These are phyloP conservation scores for Harringtonia lauricola DNA, from an alignment of 2,329 filamentous ascomycete genomes.

Conservation along the genomic window DNA sequence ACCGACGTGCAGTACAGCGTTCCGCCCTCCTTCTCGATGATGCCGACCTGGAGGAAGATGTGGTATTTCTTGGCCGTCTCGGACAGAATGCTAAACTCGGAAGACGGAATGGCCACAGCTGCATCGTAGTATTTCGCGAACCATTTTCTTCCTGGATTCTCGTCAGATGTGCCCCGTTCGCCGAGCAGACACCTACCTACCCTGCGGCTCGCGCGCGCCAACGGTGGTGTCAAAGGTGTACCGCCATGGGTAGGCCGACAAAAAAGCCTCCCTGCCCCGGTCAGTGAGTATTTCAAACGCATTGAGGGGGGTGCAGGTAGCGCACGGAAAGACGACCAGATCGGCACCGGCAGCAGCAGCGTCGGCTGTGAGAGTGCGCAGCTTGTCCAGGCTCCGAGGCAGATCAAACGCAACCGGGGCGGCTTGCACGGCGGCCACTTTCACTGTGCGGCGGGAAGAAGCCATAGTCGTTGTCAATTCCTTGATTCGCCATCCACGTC, in stretches of 20 bases:
- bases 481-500: too few relatives aligned
- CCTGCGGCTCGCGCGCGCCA: slow-evolving; percentile 26
- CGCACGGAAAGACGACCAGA: slow-evolving; percentile 28
- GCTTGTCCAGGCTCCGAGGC: slow-evolving; percentile 22
- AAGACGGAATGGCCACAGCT: slow-evolving; percentile 25
- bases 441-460: too few relatives aligned
- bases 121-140: slow-evolving; percentile 28
- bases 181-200: slow-evolving; percentile 17
- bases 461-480: too few relatives aligned
- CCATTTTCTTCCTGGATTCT: slow-evolving; percentile 24
- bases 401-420: slow-evolving; percentile 27
- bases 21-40: slow-evolving; percentile 28
- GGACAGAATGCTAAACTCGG: slow-evolving; percentile 22
- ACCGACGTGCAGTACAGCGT: slow-evolving; percentile 29
- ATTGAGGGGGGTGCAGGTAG: slow-evolving; percentile 4
- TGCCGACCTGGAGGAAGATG: slow-evolving; percentile 24
- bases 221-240: slow-evolving; percentile 31
- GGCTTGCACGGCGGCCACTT: slow-evolving; percentile 28
- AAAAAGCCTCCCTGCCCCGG: slow-evolving; percentile 28
- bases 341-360: slow-evolving; percentile 25
- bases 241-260: slow-evolving; percentile 30
- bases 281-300: too few relatives aligned
- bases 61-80: slow-evolving; percentile 22
- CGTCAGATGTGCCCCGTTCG: too few relatives aligned
- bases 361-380: slow-evolving; percentile 21